Evolutionary conservation across 2,329 filamentous ascomycete species (phyloP), one percentile per base, ranked within the genome.

Genomic region (Chaetomium sp.): DNA sequence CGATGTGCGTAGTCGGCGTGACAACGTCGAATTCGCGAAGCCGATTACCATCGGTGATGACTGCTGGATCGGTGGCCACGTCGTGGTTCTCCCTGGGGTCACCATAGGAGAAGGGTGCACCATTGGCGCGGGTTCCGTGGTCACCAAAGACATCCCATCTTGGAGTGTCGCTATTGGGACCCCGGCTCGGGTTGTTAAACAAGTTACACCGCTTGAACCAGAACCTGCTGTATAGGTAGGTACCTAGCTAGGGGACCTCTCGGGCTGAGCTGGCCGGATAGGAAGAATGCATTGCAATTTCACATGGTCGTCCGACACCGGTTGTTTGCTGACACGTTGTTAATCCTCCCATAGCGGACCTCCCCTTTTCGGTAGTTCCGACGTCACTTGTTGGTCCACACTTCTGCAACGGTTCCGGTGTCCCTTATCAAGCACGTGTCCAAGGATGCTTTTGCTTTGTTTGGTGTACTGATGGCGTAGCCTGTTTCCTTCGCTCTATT

Each of bases 81-180:
- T 87, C 4, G 85, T 82, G 27, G 84, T 96, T 23, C 78, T 94
- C 55, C 87, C 91, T 0, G 92, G 92, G 0, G 87, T 96, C 27
- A 93, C 84, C 1, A 89, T 96, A 68, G 92, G 93, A 0, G 82
- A 83, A 62, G 92, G 92, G 0, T 82, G 80, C 6, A 90, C 88
- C 0, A 83, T 96, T 67, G 92, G 91, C 1, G 92, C 92, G 1
- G 91, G 90, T 0, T 91, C 89, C 73, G 90, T 96, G 3, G 92
- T 96, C 25, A 95, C 91, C 1, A 95, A 90, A 77, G 81, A 89
- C 74, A 84, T 91, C 16, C 82, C 86, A 4, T 81, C 84, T 6
- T 88, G 85, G 68, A 82, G 82, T 10, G 81, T 88, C 16, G 87
- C 87, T 0, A 87, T 81, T 19, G 89, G 89, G 0, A 91, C 90